A percentile compares a stretch with the other conserved stretches of the same genome.
Evolutionary conservation across 2,329 filamentous ascomycete species (phyloP).

Genomic region (Bipolaris victoriae): DNA sequence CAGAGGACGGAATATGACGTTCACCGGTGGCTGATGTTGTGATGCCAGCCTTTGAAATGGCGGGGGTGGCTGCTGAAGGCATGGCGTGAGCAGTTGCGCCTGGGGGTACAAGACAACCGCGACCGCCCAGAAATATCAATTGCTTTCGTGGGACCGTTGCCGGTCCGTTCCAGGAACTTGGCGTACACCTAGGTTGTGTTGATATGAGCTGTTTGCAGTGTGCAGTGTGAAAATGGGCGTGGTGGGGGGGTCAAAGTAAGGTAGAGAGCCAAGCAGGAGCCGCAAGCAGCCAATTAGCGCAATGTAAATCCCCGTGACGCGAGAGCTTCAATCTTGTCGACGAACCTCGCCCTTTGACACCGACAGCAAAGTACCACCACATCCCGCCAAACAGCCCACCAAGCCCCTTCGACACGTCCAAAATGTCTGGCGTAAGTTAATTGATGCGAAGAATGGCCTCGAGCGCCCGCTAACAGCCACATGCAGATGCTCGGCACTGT

Average conservation of each 20-base stretch:
- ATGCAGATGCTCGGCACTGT: constrained; percentile 60
- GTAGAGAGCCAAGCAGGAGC: constrained; percentile 16
- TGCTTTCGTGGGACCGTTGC: neutral
- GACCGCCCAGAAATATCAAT: constrained; percentile 5
- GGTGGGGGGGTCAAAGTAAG: constrained; percentile 18
- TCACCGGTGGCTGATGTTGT: constrained; percentile 77
- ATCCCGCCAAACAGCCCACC: constrained; percentile 30
- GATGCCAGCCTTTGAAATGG: constrained; percentile 60
- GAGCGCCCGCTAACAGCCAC: constrained; percentile 32
- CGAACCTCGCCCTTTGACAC: constrained; percentile 29
- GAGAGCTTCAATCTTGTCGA: constrained; percentile 31
- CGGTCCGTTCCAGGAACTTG: neutral
- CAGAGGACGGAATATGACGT: constrained; percentile 86
- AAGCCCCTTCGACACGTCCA: constrained; percentile 42
- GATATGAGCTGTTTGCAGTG: neutral
- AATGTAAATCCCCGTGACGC: constrained; percentile 30
- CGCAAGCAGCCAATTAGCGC: constrained; percentile 36
- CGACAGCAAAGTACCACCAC: constrained; percentile 34
- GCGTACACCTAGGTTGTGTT: neutral
- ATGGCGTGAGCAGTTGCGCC: constrained; percentile 24
- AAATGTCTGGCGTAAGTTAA: constrained; percentile 66
- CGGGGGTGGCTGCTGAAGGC: constrained; percentile 39
- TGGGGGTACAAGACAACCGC: constrained; percentile 1
- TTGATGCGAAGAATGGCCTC: constrained; percentile 22
- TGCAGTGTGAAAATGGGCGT: neutral